These are phyloP conservation scores for Lactuca sativa DNA, from an alignment of 129 eudicot genomes.

Conservation along the genomic window DNA sequence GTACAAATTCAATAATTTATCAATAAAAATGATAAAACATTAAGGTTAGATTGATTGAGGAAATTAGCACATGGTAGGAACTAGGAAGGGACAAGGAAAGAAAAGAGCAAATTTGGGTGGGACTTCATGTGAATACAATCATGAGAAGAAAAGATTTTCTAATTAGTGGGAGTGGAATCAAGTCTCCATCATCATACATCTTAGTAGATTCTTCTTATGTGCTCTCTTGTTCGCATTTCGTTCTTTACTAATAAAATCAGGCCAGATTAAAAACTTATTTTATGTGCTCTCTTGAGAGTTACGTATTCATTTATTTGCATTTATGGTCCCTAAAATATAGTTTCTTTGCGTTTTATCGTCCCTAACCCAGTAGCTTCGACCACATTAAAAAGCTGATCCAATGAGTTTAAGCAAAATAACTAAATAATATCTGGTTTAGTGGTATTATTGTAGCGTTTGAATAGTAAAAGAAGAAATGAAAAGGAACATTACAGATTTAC, in stretches of 20 bases:
- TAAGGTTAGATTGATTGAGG: constrained; percentile 16
- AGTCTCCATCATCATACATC: constrained; percentile 19
- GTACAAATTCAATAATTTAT: not conserved
- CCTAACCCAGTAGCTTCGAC: too few species aligned
- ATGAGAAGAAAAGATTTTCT: constrained; percentile 34
- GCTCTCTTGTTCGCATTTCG: constrained; percentile 1
- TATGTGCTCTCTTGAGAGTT: too few species aligned
- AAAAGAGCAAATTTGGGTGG: constrained; percentile 20
- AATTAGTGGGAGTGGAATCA: constrained; percentile 32
- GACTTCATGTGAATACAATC: constrained; percentile 31
- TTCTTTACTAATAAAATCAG: too few species aligned
- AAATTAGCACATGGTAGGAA: constrained; percentile 27
- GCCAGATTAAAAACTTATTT: too few species aligned
- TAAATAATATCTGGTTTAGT: not conserved
- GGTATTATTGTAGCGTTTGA: not conserved
- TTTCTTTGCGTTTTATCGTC: too few species aligned
- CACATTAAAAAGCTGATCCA: too few species aligned
- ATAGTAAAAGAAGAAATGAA: too few species aligned
- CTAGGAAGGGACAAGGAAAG: constrained; percentile 32
- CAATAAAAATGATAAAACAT: not conserved
- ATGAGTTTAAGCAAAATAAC: not conserved
- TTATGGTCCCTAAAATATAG: too few species aligned
- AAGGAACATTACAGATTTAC: too few species aligned
- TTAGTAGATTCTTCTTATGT: constrained; percentile 19
- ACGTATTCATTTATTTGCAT: too few species aligned